Evolutionary conservation across 495 filamentous ascomycete genomes (phyloP).

Genomic region (Penicillium antarcticum): DNA sequence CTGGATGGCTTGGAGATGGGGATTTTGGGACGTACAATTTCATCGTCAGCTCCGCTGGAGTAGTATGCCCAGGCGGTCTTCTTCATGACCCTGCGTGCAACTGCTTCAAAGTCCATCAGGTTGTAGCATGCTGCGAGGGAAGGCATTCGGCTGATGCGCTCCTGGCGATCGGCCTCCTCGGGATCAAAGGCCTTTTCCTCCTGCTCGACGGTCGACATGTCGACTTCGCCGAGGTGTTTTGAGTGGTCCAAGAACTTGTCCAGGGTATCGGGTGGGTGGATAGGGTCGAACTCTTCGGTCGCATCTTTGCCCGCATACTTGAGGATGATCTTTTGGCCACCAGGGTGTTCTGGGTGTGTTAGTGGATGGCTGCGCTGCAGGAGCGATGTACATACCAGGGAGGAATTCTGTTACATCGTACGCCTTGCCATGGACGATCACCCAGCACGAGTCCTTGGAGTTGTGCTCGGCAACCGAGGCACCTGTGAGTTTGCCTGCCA

Average conservation of each 20-base stretch:
- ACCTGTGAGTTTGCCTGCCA: conserved; percentile 57
- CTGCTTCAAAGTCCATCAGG: conserved; percentile 89
- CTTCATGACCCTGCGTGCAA: conserved; percentile 86
- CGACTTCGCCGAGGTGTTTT: conserved; percentile 87
- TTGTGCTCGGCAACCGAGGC: conserved; percentile 78
- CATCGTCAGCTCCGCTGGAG: conserved; percentile 92
- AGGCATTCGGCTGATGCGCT: conserved; percentile 76
- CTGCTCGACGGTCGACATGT: conserved; percentile 78
- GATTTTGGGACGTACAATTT: conserved; percentile 66
- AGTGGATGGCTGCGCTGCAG: background rate
- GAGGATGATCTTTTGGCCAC: conserved; percentile 76
- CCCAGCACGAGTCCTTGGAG: conserved; percentile 75
- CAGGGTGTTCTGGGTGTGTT: conserved; percentile 64
- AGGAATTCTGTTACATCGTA: conserved; percentile 93
- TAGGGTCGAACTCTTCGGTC: conserved; percentile 86
- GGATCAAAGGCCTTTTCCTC: conserved; percentile 69
- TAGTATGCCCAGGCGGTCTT: conserved; percentile 96
- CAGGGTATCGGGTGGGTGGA: conserved; percentile 82
- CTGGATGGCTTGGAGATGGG: background rate
- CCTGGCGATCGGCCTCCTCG: conserved; percentile 71
- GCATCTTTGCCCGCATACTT: conserved; percentile 84
- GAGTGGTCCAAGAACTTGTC: conserved; percentile 75
- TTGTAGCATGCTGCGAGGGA: conserved; percentile 89
- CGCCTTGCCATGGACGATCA: conserved; percentile 85
- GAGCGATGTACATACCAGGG: conserved; percentile 41